Percentiles rank a stretch among this genome's conserved stretches.
Conservation (phyloP, 1,284 basidiomycete genomes). For the Cutaneotrichosporon dermatis region DNA sequence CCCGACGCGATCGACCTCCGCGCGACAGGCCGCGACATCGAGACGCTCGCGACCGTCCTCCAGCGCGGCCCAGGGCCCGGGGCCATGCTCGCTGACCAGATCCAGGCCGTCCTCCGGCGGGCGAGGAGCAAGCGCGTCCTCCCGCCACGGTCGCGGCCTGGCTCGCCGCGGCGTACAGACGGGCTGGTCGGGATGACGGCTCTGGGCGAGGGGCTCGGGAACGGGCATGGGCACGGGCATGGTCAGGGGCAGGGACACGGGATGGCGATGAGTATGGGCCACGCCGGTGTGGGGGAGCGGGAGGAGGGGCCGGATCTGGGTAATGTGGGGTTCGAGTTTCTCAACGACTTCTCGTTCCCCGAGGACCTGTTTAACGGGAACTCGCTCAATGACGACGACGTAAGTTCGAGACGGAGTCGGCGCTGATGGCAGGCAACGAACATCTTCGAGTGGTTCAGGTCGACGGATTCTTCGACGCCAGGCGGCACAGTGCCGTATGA, state of each 20-base stretch:
- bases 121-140: slow-evolving; percentile 5
- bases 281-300: too few species aligned
- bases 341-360: slow-evolving; percentile 5
- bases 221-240: too few species aligned
- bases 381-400: slow-evolving; percentile 2
- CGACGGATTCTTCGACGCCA: background rate
- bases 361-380: slow-evolving; percentile 6
- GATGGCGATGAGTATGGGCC: too few species aligned
- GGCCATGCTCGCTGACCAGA: slow-evolving; percentile 1
- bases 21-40: slow-evolving; percentile 36
- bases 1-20: slow-evolving; percentile 33
- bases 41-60: slow-evolving; percentile 29
- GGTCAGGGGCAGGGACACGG: too few species aligned
- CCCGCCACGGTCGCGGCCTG: background rate
- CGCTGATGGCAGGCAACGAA: slow-evolving; percentile 2
- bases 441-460: slow-evolving; percentile 5
- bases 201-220: too few species aligned
- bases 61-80: slow-evolving; percentile 19
- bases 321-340: slow-evolving; percentile 3
- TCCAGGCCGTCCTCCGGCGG: slow-evolving; percentile 3
- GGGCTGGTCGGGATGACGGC: too few species aligned
- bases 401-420: background rate
- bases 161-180: background rate
- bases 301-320: too few species aligned
- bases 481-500: background rate